Conservation (phyloP, 1,284 basidiomycete species). For the Takashimella tepidaria region DNA sequence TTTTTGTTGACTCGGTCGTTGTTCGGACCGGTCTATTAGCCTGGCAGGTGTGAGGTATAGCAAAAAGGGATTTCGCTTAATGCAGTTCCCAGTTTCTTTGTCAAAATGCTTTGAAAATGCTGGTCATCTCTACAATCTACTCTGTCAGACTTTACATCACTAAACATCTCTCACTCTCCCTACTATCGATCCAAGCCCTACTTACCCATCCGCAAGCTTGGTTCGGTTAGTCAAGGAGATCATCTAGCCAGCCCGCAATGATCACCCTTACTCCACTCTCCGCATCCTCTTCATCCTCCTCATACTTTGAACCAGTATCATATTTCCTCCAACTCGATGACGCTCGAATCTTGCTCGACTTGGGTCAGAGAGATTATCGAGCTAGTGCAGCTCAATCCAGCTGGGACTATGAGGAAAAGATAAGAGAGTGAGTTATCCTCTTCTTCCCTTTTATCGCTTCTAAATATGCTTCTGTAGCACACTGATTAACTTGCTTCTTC, state of each 20-base stretch:
- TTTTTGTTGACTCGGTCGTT: too few relatives aligned
- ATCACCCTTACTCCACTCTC: conserved; percentile 89
- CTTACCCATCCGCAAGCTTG: too few relatives aligned
- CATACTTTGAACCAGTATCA: conserved; percentile 52
- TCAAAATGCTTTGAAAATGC: too few relatives aligned
- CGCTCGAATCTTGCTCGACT: conserved; percentile 87
- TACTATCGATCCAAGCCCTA: too few relatives aligned
- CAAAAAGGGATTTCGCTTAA: too few relatives aligned
- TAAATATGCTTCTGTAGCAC: not conserved
- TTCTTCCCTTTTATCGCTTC: not conserved
- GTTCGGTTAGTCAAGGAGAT: too few relatives aligned
- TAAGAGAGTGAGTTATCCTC: conserved; percentile 48
- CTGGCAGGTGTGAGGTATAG: too few relatives aligned
- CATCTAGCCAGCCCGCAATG: conserved; percentile 52
- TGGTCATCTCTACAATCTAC: too few relatives aligned
- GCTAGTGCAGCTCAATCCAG: conserved; percentile 23
- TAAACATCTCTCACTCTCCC: too few relatives aligned
- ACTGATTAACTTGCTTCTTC: not conserved
- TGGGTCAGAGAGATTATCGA: conserved; percentile 56
- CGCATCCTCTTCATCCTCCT: conserved; percentile 64
- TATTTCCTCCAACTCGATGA: conserved; percentile 94
- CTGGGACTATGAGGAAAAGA: conserved; percentile 47
- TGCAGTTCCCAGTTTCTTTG: too few relatives aligned
- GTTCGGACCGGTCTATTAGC: too few relatives aligned
- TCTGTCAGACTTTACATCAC: too few relatives aligned